phyloP scores from a whole-genome alignment of 805 yeast genomes.

The Starmerella riodocensis region DNA sequence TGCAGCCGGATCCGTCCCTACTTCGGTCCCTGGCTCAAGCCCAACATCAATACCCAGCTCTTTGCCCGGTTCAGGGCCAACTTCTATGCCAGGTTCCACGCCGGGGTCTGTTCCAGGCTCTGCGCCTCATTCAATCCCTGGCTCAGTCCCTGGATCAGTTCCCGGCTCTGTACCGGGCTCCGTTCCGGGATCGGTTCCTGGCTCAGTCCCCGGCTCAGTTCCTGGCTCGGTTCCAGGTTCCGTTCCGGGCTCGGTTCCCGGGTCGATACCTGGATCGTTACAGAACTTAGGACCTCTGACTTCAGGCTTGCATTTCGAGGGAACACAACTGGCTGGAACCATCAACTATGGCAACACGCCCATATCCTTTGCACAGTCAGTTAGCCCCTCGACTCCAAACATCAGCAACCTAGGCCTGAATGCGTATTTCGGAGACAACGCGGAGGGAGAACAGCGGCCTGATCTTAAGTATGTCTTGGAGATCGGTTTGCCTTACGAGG shows the following conservation, averaged over 20 bases:
- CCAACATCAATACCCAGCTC: background rate
- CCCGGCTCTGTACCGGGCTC: background rate
- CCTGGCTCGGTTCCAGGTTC: background rate
- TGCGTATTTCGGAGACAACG: background rate
- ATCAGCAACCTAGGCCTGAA: background rate
- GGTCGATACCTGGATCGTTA: conserved; percentile 1
- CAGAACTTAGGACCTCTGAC: background rate
- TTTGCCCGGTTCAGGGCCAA: background rate
- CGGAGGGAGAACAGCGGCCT: background rate
- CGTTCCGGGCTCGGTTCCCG: conserved; percentile 3
- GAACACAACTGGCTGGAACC: too few relatives aligned
- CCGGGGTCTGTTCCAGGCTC: background rate
- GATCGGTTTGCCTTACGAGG: conserved; percentile 35
- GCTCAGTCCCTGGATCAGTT: background rate
- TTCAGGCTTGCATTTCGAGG: too few relatives aligned
- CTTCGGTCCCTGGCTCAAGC: background rate
- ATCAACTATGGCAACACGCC: too few relatives aligned
- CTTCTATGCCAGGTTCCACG: background rate
- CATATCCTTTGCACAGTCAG: too few relatives aligned
- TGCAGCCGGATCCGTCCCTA: too few relatives aligned
- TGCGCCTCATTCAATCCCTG: background rate
- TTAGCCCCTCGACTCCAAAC: background rate
- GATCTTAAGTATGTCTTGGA: conserved; percentile 23
- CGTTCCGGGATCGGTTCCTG: too few relatives aligned
- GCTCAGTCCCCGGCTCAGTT: background rate